Evolutionary conservation across 2,329 filamentous ascomycete genomes (phyloP).

Genomic region (Fusarium irregulare): DNA sequence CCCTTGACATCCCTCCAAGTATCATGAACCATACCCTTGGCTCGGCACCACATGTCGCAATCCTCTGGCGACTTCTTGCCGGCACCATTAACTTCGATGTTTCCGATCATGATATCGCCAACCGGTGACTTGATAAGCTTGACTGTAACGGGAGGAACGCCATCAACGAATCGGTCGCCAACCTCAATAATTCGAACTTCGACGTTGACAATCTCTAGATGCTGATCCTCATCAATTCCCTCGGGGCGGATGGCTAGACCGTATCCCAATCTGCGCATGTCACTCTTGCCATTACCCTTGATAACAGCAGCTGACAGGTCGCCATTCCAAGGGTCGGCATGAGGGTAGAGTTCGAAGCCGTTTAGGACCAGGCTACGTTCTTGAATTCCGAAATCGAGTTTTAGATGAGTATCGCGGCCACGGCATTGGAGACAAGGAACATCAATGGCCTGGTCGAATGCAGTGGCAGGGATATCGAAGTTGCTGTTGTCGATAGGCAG

Average conservation of each 20-base stretch:
- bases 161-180: conserved; percentile 65
- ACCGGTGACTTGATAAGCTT: conserved; percentile 69
- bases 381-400: conserved; percentile 66
- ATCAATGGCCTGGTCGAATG: conserved; percentile 55
- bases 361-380: conserved; percentile 65
- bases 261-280: conserved; percentile 61
- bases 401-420: conserved; percentile 58
- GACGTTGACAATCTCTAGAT: conserved; percentile 64
- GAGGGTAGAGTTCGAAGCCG: conserved; percentile 69
- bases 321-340: conserved; percentile 58
- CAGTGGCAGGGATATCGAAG: conserved; percentile 52
- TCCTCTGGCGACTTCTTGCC: conserved; percentile 16
- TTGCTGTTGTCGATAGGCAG: conserved; percentile 52
- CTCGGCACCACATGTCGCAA: conserved; percentile 65
- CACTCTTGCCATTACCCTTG: conserved; percentile 52
- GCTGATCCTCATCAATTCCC: conserved; percentile 62
- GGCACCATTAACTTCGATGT: conserved; percentile 55
- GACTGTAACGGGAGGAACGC: conserved; percentile 67
- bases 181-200: conserved; percentile 71
- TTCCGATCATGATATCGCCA: conserved; percentile 66
- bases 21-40: conserved; percentile 53
- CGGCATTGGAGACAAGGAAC: conserved; percentile 67
- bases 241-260: conserved; percentile 57
- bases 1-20: conserved; percentile 46
- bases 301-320: conserved; percentile 60